Evolutionary conservation across 306 rosid species (phyloP).

Genomic region (Acacia crassicarpa): DNA sequence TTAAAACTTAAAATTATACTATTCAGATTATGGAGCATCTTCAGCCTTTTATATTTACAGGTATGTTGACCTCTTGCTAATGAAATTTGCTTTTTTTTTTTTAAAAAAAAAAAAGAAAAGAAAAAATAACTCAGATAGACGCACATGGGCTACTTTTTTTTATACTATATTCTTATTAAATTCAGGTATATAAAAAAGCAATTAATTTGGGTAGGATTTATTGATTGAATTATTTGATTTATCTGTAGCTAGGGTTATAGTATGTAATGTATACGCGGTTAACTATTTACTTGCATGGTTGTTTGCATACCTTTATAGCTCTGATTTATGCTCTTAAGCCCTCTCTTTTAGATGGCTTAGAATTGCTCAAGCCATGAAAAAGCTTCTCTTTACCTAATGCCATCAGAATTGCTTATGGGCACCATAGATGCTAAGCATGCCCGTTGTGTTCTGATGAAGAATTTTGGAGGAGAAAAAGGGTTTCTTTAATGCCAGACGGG

Average conservation of each 20-base stretch:
- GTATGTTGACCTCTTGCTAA: neutral
- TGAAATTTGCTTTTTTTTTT: neutral
- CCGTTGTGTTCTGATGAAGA: conserved; percentile 19
- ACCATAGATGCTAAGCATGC: neutral
- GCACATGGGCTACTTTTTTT: neutral
- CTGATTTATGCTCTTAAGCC: neutral
- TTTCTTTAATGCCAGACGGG: neutral
- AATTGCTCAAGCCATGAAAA: conserved; percentile 13
- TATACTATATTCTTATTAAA: neutral
- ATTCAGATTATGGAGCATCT: neutral
- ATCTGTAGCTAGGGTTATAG: neutral
- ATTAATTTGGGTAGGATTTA: neutral
- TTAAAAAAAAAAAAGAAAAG: no score
- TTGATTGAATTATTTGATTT: neutral
- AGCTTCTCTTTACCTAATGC: conserved; percentile 1
- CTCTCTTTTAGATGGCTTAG: neutral
- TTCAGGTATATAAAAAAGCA: neutral
- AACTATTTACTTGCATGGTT: neutral
- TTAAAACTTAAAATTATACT: neutral
- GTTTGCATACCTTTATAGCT: neutral
- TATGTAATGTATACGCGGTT: conserved; percentile 3
- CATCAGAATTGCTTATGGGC: conserved; percentile 3
- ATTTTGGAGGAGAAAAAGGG: neutral
- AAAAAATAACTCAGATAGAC: neutral
- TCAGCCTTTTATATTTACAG: neutral